phyloP scores from a whole-genome alignment of 495 filamentous ascomycete species.

The Penicillium crystallinum region DNA sequence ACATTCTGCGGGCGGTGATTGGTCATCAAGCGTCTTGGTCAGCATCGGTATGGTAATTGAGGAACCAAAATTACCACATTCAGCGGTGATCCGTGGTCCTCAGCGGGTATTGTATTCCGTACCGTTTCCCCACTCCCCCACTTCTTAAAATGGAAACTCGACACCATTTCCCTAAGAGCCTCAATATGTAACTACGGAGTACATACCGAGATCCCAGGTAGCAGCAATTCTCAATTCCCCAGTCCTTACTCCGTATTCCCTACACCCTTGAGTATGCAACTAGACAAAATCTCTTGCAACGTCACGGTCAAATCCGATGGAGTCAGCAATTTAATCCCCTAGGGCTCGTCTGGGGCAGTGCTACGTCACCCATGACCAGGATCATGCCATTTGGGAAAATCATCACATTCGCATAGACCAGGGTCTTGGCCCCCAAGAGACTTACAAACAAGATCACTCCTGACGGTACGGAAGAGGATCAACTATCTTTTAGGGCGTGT shows the following conservation, averaged over 20 bases:
- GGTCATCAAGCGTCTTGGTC: neutral
- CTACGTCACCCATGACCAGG: neutral
- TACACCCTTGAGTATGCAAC: too few relatives aligned
- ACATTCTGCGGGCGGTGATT: slow-evolving; percentile 14
- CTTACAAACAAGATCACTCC: too few relatives aligned
- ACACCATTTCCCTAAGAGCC: slow-evolving; percentile 1
- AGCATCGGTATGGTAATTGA: neutral
- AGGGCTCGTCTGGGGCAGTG: too few relatives aligned
- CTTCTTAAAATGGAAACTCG: slow-evolving; percentile 17
- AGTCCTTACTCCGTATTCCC: too few relatives aligned
- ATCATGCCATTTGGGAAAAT: neutral
- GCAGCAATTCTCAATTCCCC: too few relatives aligned
- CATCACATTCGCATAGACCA: neutral
- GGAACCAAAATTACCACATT: neutral
- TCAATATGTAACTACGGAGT: too few relatives aligned
- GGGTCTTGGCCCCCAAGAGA: slow-evolving; percentile 1
- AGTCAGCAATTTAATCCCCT: neutral
- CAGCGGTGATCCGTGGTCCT: too few relatives aligned
- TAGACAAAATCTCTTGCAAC: too few relatives aligned
- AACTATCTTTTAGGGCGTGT: neutral
- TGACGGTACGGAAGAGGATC: too few relatives aligned
- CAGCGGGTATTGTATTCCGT: slow-evolving; percentile 4
- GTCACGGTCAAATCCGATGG: neutral
- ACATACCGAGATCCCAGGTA: too few relatives aligned
- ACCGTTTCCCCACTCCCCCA: slow-evolving; percentile 5